Base-by-base conservation (phyloP, 108 stramenopile species). In the Nitzschia palea region DNA sequence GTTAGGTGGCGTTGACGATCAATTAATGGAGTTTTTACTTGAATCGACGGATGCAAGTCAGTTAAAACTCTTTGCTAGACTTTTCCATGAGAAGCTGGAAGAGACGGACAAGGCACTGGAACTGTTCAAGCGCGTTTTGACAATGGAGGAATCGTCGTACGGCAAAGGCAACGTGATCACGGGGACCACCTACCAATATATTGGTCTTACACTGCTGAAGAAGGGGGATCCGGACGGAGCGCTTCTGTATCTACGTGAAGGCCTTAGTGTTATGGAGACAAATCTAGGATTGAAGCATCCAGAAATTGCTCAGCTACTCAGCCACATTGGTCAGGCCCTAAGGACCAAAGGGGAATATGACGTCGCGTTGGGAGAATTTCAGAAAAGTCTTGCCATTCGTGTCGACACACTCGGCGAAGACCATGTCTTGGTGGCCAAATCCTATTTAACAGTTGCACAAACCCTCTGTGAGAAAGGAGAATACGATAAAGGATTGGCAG, bases 31-130 rank as follows among this genome's bases (percentile, higher is more conserved):
- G 29, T 67, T 64, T 53, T 26, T 74, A 14, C 28, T 74, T 37
- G 66, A 55, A 28, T 70, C 65, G 0, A 55, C 12, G n/a, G 65
- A 74, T 52, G 45, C 73, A 25, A 62, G 44, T 45, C 73, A 74
- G 52, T 20, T 74, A 9, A 74, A 74, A 29, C 40, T 74, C 6
- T 74, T 74, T 43, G 73, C 48, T 25, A 31, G 73, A 15, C 28
- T 74, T 54, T 74, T 74, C 65, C 67, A 50, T 44, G 73, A 74
- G 36, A 52, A 67, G 23, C 51, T 74, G 14, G 73, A 54, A 27
- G 73, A 74, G 27, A 60, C 65, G 8, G 58, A 67, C 30, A 59
- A 40, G 33, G 47, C 73, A 27, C 33, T 67, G 33, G 65, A 67
- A 45, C 42, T 74, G 0, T 74, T 74, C 65, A 67, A 74, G 23